phyloP scores from a whole-genome alignment of 768 basidiomycete species.

The Pleurotus pulmonarius region DNA sequence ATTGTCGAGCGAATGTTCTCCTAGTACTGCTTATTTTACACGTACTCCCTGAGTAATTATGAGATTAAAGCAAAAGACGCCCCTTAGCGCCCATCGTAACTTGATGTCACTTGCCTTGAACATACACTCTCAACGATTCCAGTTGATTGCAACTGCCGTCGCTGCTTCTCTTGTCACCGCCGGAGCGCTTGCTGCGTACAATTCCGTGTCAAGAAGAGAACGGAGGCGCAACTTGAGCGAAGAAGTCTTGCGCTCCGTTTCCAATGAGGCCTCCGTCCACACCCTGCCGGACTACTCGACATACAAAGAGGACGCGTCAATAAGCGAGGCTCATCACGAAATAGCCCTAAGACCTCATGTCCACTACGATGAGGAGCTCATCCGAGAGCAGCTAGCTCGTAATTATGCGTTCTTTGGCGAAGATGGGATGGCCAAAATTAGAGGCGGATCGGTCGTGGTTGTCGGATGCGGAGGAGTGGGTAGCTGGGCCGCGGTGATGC shows the following conservation, averaged over 20 bases:
- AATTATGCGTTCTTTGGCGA: slow-evolving; percentile 96
- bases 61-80: neutral
- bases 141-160: slow-evolving; percentile 63
- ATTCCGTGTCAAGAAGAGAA: slow-evolving; percentile 39
- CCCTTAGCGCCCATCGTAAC: slow-evolving; percentile 1
- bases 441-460: slow-evolving; percentile 74
- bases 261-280: slow-evolving; percentile 21
- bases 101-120: slow-evolving; percentile 26
- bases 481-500: slow-evolving; percentile 94
- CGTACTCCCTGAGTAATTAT: neutral
- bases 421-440: slow-evolving; percentile 77
- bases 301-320: neutral
- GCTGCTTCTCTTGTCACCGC: slow-evolving; percentile 63
- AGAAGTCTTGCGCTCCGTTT: slow-evolving; percentile 52
- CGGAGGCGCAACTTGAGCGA: slow-evolving; percentile 54
- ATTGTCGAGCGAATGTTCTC: neutral
- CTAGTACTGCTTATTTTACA: neutral
- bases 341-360: neutral
- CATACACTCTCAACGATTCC: slow-evolving; percentile 53
- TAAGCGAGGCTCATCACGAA: neutral
- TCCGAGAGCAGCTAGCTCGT: slow-evolving; percentile 86
- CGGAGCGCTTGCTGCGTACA: slow-evolving; percentile 55
- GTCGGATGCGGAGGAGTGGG: slow-evolving; percentile 98
- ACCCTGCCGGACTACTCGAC: neutral
- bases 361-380: slow-evolving; percentile 73